Evolutionary conservation across 148 eudicot genomes (phyloP).

Genomic region (Rhododendron vialii): DNA sequence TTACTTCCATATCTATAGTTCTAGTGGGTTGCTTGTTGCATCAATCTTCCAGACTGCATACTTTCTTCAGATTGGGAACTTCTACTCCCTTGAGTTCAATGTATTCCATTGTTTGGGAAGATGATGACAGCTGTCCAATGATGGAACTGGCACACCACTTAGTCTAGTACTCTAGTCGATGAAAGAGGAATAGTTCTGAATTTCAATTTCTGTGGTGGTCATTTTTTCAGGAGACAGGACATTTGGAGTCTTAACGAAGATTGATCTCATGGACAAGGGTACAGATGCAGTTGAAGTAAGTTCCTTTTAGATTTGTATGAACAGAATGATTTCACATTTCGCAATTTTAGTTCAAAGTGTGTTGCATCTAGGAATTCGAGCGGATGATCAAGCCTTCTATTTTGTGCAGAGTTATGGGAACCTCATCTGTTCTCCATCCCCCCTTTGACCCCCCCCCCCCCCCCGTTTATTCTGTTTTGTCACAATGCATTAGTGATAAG

Average conservation of each 20-base stretch:
- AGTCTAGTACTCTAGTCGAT: neutral
- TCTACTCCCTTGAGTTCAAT: neutral
- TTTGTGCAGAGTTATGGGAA: neutral
- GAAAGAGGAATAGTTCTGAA: neutral
- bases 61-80: neutral
- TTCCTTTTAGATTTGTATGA: neutral
- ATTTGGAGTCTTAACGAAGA: constrained; percentile 70
- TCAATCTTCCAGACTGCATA: neutral
- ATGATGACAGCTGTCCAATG: neutral
- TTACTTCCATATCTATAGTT: neutral
- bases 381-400: neutral
- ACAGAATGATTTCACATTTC: neutral
- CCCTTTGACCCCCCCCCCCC: too few species aligned
- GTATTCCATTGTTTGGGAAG: neutral
- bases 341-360: neutral
- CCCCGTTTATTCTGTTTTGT: too few species aligned
- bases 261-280: constrained; percentile 80
- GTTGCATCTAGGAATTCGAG: neutral
- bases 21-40: neutral
- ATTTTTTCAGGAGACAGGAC: constrained; percentile 57
- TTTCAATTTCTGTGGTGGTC: neutral
- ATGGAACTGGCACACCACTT: neutral
- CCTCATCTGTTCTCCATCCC: too few species aligned
- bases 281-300: constrained; percentile 76
- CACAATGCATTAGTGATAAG: neutral